Evolutionary conservation across 169 alveolate species (phyloP).

Genomic region (Plasmodium coatneyi): DNA sequence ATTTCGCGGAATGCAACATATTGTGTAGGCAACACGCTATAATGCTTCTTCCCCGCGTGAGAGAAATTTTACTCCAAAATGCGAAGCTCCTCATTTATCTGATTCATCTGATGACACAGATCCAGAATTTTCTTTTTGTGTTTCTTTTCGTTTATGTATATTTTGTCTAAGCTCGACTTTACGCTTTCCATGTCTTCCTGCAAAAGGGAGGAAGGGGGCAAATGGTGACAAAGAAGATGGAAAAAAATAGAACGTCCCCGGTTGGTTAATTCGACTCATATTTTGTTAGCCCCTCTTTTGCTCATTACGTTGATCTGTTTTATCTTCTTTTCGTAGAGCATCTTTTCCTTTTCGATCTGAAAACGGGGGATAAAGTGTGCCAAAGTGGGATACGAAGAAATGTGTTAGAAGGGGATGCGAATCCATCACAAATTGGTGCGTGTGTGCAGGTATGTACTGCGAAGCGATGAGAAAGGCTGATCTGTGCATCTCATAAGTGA

Average conservation of each 20-base stretch:
- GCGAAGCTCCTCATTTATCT: slow-evolving; percentile 64
- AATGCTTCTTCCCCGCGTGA: background rate
- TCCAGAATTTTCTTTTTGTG: slow-evolving; percentile 66
- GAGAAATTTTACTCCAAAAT: slow-evolving; percentile 50
- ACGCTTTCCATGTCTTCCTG: slow-evolving; percentile 66
- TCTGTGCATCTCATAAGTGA: background rate
- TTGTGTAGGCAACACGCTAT: background rate
- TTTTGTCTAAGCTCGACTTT: slow-evolving; percentile 56
- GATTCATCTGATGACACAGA: slow-evolving; percentile 72
- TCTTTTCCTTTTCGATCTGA: slow-evolving; percentile 67
- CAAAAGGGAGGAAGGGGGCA: background rate
- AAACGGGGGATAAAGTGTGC: background rate
- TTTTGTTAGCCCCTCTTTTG: background rate
- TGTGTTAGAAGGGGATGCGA: background rate
- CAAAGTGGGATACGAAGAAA: background rate
- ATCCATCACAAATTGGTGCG: background rate
- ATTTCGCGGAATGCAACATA: background rate
- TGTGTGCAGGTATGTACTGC: background rate
- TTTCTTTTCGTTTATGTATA: slow-evolving; percentile 60
- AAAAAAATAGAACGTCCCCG: background rate
- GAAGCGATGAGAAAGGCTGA: background rate
- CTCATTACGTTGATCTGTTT: slow-evolving; percentile 36
- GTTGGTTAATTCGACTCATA: background rate
- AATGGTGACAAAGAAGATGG: background rate
- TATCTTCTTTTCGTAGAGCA: slow-evolving; percentile 52